Evolutionary conservation across 2,329 filamentous ascomycete species (phyloP).

Genomic region (Gnomoniopsis smithogilvyi): DNA sequence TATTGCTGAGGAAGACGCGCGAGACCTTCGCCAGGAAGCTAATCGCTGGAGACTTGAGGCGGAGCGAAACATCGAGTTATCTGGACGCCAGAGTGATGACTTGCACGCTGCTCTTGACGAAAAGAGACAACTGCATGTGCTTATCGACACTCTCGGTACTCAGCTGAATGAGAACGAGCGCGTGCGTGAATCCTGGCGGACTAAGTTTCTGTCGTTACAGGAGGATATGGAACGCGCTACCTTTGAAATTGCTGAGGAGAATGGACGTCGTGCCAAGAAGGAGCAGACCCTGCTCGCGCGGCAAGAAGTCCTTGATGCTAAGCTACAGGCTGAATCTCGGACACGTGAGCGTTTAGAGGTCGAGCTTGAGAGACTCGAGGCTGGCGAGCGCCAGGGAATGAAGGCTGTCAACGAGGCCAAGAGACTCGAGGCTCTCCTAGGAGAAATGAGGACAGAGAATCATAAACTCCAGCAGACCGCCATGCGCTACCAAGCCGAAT

Average conservation of each 20-base stretch:
- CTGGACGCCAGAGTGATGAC: slow-evolving; percentile 47
- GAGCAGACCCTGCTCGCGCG: slow-evolving; percentile 76
- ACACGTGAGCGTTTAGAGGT: slow-evolving; percentile 65
- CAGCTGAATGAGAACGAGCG: slow-evolving; percentile 85
- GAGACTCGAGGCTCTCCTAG: slow-evolving; percentile 53
- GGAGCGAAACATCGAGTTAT: slow-evolving; percentile 54
- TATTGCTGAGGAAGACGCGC: slow-evolving; percentile 51
- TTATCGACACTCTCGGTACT: slow-evolving; percentile 68
- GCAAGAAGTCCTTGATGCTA: slow-evolving; percentile 75
- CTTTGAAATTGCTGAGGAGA: slow-evolving; percentile 78
- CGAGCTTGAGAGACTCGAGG: slow-evolving; percentile 64
- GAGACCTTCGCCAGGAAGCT: slow-evolving; percentile 52
- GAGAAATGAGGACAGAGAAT: slow-evolving; percentile 63
- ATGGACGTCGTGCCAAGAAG: slow-evolving; percentile 72
- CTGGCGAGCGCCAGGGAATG: slow-evolving; percentile 63
- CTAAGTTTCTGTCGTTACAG: slow-evolving; percentile 81
- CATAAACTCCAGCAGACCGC: slow-evolving; percentile 68
- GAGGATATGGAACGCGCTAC: slow-evolving; percentile 80
- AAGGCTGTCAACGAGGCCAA: slow-evolving; percentile 61
- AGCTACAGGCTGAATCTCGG: slow-evolving; percentile 70
- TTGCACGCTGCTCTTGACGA: slow-evolving; percentile 47
- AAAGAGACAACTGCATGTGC: slow-evolving; percentile 72
- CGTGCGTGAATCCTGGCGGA: slow-evolving; percentile 78
- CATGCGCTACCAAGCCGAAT: slow-evolving; percentile 73
- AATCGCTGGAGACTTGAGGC: slow-evolving; percentile 61